These are phyloP conservation scores for Gynochthodes officinalis DNA, from an alignment of 257 asterid genomes.

Conservation along the genomic window DNA sequence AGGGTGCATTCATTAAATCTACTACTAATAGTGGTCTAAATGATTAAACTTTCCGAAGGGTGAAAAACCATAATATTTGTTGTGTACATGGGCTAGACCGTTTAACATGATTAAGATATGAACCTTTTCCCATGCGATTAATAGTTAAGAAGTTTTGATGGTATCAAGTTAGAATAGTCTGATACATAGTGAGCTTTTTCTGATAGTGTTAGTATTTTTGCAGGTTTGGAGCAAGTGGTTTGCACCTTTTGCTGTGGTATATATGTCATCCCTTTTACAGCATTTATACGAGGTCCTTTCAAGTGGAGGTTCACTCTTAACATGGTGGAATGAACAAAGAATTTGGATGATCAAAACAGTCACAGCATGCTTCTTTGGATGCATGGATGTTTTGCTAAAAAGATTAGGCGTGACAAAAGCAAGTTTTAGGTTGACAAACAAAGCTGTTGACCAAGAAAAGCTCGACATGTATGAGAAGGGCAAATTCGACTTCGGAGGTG, in stretches of 20 bases:
- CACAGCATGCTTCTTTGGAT: constrained; percentile 47
- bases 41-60: too few species aligned
- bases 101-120: too few species aligned
- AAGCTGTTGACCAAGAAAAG: constrained; percentile 57
- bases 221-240: constrained; percentile 60
- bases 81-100: too few species aligned
- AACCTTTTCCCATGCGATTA: too few species aligned
- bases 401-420: constrained; percentile 41
- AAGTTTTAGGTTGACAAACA: constrained; percentile 57
- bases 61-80: too few species aligned
- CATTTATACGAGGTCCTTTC: constrained; percentile 46
- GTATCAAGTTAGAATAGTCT: too few species aligned
- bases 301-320: constrained; percentile 38
- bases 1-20: too few species aligned
- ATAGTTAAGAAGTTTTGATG: too few species aligned
- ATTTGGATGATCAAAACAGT: constrained; percentile 62
- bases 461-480: constrained; percentile 55
- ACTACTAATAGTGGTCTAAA: too few species aligned
- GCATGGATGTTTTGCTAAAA: constrained; percentile 38
- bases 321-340: constrained; percentile 54
- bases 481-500: constrained; percentile 60
- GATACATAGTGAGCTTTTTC: too few species aligned
- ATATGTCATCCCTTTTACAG: constrained; percentile 47
- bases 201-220: too few species aligned
- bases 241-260: constrained; percentile 33